phyloP scores from a whole-genome alignment of 306 rosid species.

The Dryas octopetala region DNA sequence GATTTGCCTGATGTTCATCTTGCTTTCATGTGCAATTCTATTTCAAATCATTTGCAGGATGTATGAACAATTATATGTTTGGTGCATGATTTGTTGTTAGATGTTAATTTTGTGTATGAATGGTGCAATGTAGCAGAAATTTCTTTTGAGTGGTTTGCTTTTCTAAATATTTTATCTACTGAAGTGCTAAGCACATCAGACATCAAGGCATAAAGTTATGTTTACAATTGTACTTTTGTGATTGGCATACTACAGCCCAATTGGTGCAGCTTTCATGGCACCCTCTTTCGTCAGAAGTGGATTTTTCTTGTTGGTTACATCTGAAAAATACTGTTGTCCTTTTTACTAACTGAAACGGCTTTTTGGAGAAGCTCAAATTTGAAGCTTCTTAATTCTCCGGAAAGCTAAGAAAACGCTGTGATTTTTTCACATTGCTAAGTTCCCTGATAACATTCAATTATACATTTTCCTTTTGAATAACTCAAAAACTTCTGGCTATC shows the following conservation, averaged over 20 bases:
- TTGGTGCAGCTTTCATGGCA: not conserved
- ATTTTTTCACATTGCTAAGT: no score
- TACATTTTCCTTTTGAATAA: no score
- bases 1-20: conserved; percentile 19
- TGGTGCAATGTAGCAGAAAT: not conserved
- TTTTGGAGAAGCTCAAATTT: no score
- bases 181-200: not conserved
- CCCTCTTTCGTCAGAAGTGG: not conserved
- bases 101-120: conserved; percentile 2
- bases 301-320: not conserved
- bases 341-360: no score
- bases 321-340: not conserved
- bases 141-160: not conserved
- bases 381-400: no score
- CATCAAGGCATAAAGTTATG: not conserved
- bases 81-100: not conserved
- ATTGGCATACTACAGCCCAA: not conserved
- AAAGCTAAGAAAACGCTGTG: no score
- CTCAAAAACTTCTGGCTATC: no score
- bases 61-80: not conserved
- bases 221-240: not conserved
- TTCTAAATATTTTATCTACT: not conserved
- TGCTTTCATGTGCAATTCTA: not conserved
- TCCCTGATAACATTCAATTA: no score
- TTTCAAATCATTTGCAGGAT: not conserved